Evolutionary conservation across 2,329 filamentous ascomycete species (phyloP), one percentile per base, ranked within the genome.

Genomic region (Pestalotiopsis sp.): DNA sequence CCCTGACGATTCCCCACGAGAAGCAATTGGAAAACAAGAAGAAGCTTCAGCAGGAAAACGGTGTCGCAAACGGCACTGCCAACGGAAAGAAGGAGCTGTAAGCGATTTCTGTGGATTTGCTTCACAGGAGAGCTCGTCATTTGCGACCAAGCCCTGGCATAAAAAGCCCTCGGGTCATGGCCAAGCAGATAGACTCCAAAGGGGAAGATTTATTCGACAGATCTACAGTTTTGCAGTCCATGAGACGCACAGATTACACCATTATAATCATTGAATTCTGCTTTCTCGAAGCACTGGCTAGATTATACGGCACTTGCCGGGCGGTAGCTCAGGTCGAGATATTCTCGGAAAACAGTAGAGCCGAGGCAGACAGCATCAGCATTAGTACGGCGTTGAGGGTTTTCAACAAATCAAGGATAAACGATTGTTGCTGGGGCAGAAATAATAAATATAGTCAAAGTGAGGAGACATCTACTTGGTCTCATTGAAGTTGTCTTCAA

Each of bases 1-100:
- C 95, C 76, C 83, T 99, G 73, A 98, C 95, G 0, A 98, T 99
- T 70, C 89, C 89, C 12, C 79, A 81, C 71, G 85, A 87, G 72
- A 91, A 91, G 82, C 87, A 88, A 78, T 74, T 83, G 62, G 86
- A 86, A 74, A 89, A 89, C 76, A 80, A 82, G 78, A 76, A 79
- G 71, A 84, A 82, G n/a, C 77, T 73, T 20, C 67, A 72, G 45
- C 73, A 71, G 36, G 68, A 58, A 58, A 69, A 68, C 59, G 23
- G 68, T 23, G 68, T 65, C 5, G 72, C 73, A 41, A 72, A 72
- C 20, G 71, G 65, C 1, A 65, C 65, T 4, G 71, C 73, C 3
- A 78, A 76, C 41, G 77, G 77, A 40, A 79, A 77, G 73, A 79
- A 78, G 67, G 67, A 67, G 41, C 59, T 66, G n/a, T 67, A 67